Conservation (phyloP, 2,329 filamentous ascomycete species). For the Fusarium pseudonygamai region DNA sequence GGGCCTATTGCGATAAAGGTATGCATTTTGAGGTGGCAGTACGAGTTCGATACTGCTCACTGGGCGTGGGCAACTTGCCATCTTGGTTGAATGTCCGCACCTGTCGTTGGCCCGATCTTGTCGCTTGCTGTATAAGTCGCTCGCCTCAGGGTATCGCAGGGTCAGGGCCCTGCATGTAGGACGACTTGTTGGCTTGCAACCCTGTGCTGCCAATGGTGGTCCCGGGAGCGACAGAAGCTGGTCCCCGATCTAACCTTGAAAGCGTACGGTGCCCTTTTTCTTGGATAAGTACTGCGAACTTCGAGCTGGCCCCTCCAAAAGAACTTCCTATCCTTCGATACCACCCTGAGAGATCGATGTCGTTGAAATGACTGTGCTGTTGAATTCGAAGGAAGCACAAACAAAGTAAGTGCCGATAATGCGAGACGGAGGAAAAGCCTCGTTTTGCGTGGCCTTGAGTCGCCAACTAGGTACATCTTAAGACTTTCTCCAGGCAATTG, state of each 20-base stretch:
- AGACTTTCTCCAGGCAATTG: conserved; percentile 18
- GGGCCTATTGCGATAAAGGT: conserved; percentile 34
- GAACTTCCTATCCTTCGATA: neutral
- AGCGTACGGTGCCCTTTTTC: conserved; percentile 23
- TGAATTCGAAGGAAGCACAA: neutral
- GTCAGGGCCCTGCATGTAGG: conserved; percentile 19
- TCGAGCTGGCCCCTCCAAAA: conserved; percentile 4
- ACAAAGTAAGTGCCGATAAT: neutral
- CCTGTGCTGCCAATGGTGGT: conserved; percentile 14
- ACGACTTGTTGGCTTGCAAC: conserved; percentile 22
- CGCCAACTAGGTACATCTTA: conserved; percentile 30
- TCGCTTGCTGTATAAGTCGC: neutral
- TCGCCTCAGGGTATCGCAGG: conserved; percentile 8
- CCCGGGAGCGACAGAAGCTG: conserved; percentile 13
- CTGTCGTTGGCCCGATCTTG: neutral
- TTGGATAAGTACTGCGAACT: neutral
- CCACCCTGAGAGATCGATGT: neutral
- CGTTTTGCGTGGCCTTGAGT: conserved; percentile 4
- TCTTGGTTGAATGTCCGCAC: conserved; percentile 6
- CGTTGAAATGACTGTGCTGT: neutral
- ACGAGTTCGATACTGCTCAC: conserved; percentile 30
- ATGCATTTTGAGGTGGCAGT: conserved; percentile 37
- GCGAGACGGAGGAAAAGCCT: conserved; percentile 5
- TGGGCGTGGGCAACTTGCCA: conserved; percentile 27
- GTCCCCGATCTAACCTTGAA: conserved; percentile 8